Conservation (phyloP, 2,329 filamentous ascomycete species). For the Aspergillus sp. region DNA sequence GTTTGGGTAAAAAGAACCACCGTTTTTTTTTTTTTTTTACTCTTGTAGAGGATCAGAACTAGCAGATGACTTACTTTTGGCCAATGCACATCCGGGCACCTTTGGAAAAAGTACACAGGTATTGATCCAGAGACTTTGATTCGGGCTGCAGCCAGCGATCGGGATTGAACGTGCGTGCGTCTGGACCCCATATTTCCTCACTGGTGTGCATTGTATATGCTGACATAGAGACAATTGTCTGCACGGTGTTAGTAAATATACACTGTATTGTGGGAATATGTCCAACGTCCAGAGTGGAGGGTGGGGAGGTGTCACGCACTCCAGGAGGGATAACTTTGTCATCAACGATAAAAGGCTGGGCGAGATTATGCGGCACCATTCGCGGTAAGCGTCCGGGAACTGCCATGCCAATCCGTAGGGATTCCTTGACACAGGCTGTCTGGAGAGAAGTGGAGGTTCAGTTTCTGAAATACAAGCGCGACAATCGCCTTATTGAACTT, state of each 20-base stretch:
- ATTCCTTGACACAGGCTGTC: slow-evolving; percentile 6
- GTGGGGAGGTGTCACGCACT: slow-evolving; percentile 1
- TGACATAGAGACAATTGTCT: slow-evolving; percentile 4
- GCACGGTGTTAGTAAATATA: too few relatives aligned
- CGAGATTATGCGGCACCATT: slow-evolving; percentile 1
- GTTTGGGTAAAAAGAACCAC: too few relatives aligned
- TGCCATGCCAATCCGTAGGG: slow-evolving; percentile 3
- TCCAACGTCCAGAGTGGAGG: too few relatives aligned
- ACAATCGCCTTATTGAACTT: too few relatives aligned
- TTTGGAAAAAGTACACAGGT: neutral
- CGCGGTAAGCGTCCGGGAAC: slow-evolving; percentile 7
- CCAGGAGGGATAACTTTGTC: slow-evolving; percentile 3
- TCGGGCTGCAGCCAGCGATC: slow-evolving; percentile 2
- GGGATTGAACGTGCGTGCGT: slow-evolving; percentile 2
- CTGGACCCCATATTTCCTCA: slow-evolving; percentile 4
- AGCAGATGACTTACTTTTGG: neutral
- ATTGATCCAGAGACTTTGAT: slow-evolving; percentile 1
- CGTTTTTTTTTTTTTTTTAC: neutral
- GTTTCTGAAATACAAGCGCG: too few relatives aligned
- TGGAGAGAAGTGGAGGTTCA: too few relatives aligned
- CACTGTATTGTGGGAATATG: too few relatives aligned
- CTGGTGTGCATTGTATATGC: slow-evolving; percentile 4
- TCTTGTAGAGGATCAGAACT: neutral
- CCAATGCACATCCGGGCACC: neutral
- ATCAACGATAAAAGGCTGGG: slow-evolving; percentile 1